phyloP scores from a whole-genome alignment of 208 protist genomes.

The Blastocrithidia nonstop region DNA sequence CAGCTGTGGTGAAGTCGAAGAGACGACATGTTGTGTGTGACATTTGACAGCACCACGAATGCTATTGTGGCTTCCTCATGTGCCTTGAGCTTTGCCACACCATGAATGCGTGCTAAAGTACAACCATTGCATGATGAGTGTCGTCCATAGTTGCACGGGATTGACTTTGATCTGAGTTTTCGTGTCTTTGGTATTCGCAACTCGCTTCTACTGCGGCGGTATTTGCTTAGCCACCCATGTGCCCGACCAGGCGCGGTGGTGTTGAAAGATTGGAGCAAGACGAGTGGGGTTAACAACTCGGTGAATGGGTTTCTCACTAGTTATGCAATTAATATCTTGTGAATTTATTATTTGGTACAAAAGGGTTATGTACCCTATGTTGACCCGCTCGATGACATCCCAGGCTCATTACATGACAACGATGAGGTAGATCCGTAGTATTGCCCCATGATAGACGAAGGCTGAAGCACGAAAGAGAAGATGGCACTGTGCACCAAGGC shows the following conservation, averaged over 20 bases:
- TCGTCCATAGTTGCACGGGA: slow-evolving; percentile 62
- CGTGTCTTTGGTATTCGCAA: slow-evolving; percentile 83
- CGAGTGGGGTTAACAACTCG: slow-evolving; percentile 80
- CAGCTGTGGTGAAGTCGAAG: slow-evolving; percentile 81
- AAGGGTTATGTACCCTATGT: slow-evolving; percentile 54
- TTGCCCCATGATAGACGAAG: slow-evolving; percentile 32
- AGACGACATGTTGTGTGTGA: slow-evolving; percentile 46
- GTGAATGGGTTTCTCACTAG: slow-evolving; percentile 79
- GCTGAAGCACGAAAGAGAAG: slow-evolving; percentile 9
- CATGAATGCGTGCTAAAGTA: slow-evolving; percentile 34
- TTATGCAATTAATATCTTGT: slow-evolving; percentile 86
- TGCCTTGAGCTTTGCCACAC: slow-evolving; percentile 19
- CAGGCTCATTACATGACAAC: slow-evolving; percentile 24
- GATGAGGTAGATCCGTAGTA: slow-evolving; percentile 27
- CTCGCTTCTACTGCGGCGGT: slow-evolving; percentile 63
- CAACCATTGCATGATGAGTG: slow-evolving; percentile 75
- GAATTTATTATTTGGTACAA: slow-evolving; percentile 86
- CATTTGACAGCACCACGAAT: slow-evolving; percentile 38
- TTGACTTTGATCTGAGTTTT: slow-evolving; percentile 85
- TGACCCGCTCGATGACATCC: slow-evolving; percentile 50
- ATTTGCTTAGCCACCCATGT: slow-evolving; percentile 65
- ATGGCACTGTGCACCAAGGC: slow-evolving; percentile 21
- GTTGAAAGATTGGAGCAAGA: slow-evolving; percentile 87
- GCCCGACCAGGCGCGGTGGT: slow-evolving; percentile 69
- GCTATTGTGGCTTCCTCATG: slow-evolving; percentile 48